Evolutionary conservation across 2,329 filamentous ascomycete genomes (phyloP), one percentile per base, ranked within the genome.

Genomic region (Botrytis medusae): DNA sequence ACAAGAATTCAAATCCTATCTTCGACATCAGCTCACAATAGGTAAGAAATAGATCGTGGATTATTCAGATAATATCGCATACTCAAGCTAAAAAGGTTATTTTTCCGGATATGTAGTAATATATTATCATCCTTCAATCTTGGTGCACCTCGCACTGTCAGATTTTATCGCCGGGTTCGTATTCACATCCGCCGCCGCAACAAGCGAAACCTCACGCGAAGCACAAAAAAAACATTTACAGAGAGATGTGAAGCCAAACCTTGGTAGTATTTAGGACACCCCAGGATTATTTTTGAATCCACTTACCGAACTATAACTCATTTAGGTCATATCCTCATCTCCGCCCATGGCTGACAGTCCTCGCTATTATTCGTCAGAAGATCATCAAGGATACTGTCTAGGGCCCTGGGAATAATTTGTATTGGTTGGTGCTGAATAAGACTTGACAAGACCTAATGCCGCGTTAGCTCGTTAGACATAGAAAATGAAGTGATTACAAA

Each of bases 401-500:
- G 44, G 32, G 51, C 48, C 65, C 51, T 71, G 40, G 25, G 40
- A 37, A 40, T 4, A 64, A 63, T 12, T 59, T 48, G 37, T 46
- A 65, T 73, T 74, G 57, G 62, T 74, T 74, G 57, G 62, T 74
- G 76, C 74, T 78, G 75, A 78, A 76, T 79, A 77, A 79, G 73
- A 63, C 63, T 65, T 77, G 71, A 78, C 75, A 76, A 74, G 74
- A 37, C 61, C n/a, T 54, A n/a, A 40, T 67, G 32, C 44, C 29
- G 64, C 74, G 73, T 72, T 69, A 74, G 69, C 70, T 64, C 71
- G 44, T 67, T 71, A 64, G 62, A 54, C 22, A 62, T 37, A 29
- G 40, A 51, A 57, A 67, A 59, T 37, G 22, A 42, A 59, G 34
- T 44, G 20, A 64, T 44, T 37, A 44, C 60, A 71, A 71, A 70